Evolutionary conservation across 2,329 filamentous ascomycete genomes (phyloP).

Genomic region (Talaromyces sp.): DNA sequence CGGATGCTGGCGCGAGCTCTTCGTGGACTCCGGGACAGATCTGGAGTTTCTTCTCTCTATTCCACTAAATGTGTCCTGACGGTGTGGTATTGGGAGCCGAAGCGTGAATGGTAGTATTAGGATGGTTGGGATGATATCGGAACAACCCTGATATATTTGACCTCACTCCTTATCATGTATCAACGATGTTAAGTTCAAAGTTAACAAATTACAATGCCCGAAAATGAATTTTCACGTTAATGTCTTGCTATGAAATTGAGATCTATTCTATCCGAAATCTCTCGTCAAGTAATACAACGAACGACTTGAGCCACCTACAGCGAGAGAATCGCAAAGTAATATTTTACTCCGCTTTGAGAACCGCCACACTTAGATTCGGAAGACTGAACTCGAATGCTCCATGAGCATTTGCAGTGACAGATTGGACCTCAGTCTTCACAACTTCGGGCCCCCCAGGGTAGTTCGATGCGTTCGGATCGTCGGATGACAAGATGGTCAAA

Average conservation of each 20-base stretch:
- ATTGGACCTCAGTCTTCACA: not conserved
- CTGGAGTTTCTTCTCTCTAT: constrained; percentile 7
- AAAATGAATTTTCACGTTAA: no score
- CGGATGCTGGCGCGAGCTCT: constrained; percentile 2
- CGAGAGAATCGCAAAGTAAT: not conserved
- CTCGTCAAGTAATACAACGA: not conserved
- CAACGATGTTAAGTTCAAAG: no score
- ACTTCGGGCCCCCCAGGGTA: not conserved
- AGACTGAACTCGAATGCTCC: not conserved
- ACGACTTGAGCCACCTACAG: not conserved
- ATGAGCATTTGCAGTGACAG: not conserved
- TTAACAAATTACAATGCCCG: no score
- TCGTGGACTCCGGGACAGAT: constrained; percentile 15
- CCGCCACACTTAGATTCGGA: not conserved
- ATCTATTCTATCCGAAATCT: not conserved
- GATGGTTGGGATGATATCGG: not conserved
- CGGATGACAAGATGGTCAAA: not conserved
- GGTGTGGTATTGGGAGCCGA: not conserved
- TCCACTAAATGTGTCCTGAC: not conserved
- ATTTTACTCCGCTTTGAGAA: not conserved
- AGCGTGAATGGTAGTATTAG: not conserved
- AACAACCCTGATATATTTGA: not conserved
- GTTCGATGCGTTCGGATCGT: constrained; percentile 1
- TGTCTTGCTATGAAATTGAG: not conserved
- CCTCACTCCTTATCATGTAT: no score